Base-by-base conservation (phyloP, 106 monocot genomes). In the Acanthochlamys bracteata region DNA sequence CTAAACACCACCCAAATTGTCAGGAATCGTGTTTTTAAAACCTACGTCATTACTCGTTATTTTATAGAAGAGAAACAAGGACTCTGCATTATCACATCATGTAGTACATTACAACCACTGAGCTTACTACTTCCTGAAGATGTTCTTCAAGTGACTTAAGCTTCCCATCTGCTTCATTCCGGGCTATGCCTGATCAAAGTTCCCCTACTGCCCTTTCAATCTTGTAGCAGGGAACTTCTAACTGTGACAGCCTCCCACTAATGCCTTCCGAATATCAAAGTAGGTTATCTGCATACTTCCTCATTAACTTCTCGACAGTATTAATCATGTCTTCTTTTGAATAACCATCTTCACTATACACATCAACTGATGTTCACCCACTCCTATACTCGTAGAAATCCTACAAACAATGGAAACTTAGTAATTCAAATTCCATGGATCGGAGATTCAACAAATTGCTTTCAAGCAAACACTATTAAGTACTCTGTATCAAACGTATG, bases 121-220 rank as follows among this genome's bases (percentile, higher is more conserved):
- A 67, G 79, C 86, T 79, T 85, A 96, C n/a, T n/a, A n/a, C 96
- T 82, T 96, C 96, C 71, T 88, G 90, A n/a, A 96, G 73, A 81
- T 96, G 91, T 57, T 91, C 88, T 39, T 91, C 96, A 42, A 96
- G 80, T 33, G 96, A 85, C 71, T 88, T 88, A 41, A 91, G 74
- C 69, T 88, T 91, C 53, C 59, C 53, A 71, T 85, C 88, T 25
- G 82, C 39, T 65, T 91, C 82, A 57, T 68, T 80, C 62, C 73
- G 82, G 46, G 54, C 54, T 49, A 98, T 64, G 74, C 88, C 96
- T 73, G 78, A 62, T 68, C 75, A 80, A 61, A 91, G 59, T 54
- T 91, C 96, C 56, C 88, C 80, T 8, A 98, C 67, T 11, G 88
- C 84, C 4, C 85, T 70, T 61, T 91, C 96, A 39, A 91, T 75